Percentiles rank a stretch among this genome's conserved stretches.
Conservation (phyloP, 140 eudicot genomes). For the Ambrosia hybrid region DNA sequence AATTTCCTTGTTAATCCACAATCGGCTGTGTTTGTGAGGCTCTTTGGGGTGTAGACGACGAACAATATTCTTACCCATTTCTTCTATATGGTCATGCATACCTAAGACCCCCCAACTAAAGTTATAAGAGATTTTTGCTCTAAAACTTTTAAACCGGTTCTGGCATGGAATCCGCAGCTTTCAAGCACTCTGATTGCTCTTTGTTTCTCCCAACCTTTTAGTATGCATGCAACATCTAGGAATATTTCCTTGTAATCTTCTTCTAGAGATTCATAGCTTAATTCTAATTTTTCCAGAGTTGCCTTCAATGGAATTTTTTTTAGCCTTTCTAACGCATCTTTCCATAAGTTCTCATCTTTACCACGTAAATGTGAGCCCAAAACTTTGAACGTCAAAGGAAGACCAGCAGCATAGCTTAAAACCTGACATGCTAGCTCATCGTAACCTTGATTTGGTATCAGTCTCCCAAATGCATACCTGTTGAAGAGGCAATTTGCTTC, state of each 20-base stretch:
- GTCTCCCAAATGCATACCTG: slow-evolving; percentile 6
- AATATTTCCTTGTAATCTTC: slow-evolving; percentile 22
- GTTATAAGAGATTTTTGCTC: slow-evolving; percentile 24
- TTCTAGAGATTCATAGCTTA: slow-evolving; percentile 21
- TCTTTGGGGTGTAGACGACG: not conserved
- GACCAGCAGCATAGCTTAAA: slow-evolving; percentile 23
- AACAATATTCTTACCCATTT: slow-evolving; percentile 35
- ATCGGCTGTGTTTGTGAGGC: slow-evolving; percentile 19
- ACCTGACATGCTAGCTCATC: not conserved
- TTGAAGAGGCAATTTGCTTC: slow-evolving; percentile 4
- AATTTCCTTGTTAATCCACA: slow-evolving; percentile 21
- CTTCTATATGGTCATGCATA: slow-evolving; percentile 38
- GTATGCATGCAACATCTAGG: slow-evolving; percentile 28
- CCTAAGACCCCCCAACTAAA: too few species aligned
- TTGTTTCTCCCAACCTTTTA: slow-evolving; percentile 10
- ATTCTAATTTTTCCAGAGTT: slow-evolving; percentile 8
- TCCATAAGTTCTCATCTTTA: slow-evolving; percentile 18
- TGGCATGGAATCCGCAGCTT: slow-evolving; percentile 22
- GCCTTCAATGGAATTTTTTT: slow-evolving; percentile 8
- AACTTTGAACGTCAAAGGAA: slow-evolving; percentile 33
- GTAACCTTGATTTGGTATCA: not conserved
- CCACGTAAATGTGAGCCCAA: slow-evolving; percentile 26
- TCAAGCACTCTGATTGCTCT: slow-evolving; percentile 11
- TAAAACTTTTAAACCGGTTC: slow-evolving; percentile 18
- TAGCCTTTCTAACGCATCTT: not conserved